These are phyloP conservation scores for Leptomonas pyrrhocoris DNA, from an alignment of 208 protist genomes.

Conservation along the genomic window DNA sequence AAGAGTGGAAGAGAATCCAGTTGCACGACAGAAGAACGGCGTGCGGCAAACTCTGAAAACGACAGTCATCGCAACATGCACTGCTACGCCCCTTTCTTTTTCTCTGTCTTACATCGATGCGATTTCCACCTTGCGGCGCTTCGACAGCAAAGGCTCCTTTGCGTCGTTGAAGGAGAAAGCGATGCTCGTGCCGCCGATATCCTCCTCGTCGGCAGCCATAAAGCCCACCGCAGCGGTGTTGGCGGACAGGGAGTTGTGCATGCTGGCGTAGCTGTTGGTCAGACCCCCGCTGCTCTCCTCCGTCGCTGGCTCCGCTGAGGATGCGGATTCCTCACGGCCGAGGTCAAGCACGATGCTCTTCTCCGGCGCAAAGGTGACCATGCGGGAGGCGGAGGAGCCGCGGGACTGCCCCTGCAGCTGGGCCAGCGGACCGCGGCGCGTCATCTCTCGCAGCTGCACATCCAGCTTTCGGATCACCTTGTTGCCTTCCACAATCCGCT, in stretches of 20 bases:
- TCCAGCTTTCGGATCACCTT: slow-evolving; percentile 45
- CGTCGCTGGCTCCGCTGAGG: slow-evolving; percentile 12
- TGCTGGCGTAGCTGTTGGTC: slow-evolving; percentile 33
- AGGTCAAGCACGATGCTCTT: slow-evolving; percentile 68
- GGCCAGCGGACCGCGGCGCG: slow-evolving; percentile 27
- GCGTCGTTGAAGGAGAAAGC: slow-evolving; percentile 57
- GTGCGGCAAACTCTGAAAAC: background rate
- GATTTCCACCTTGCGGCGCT: slow-evolving; percentile 44
- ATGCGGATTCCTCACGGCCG: slow-evolving; percentile 26
- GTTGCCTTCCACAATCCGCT: slow-evolving; percentile 47
- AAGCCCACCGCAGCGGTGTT: slow-evolving; percentile 23
- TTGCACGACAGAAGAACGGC: too few species aligned
- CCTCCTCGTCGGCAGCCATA: slow-evolving; percentile 36
- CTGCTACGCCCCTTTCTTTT: background rate
- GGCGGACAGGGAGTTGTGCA: background rate
- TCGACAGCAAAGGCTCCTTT: slow-evolving; percentile 24
- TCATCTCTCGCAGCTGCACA: slow-evolving; percentile 54
- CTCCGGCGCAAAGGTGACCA: slow-evolving; percentile 52
- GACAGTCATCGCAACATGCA: background rate
- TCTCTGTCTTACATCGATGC: slow-evolving; percentile 1
- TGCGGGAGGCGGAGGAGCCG: slow-evolving; percentile 36
- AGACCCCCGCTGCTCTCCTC: slow-evolving; percentile 15
- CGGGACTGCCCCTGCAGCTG: slow-evolving; percentile 28
- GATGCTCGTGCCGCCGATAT: slow-evolving; percentile 57
- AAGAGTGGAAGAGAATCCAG: too few species aligned